phyloP scores from a whole-genome alignment of 352 stramenopile genomes.

The Elongisporangium senticosum region DNA sequence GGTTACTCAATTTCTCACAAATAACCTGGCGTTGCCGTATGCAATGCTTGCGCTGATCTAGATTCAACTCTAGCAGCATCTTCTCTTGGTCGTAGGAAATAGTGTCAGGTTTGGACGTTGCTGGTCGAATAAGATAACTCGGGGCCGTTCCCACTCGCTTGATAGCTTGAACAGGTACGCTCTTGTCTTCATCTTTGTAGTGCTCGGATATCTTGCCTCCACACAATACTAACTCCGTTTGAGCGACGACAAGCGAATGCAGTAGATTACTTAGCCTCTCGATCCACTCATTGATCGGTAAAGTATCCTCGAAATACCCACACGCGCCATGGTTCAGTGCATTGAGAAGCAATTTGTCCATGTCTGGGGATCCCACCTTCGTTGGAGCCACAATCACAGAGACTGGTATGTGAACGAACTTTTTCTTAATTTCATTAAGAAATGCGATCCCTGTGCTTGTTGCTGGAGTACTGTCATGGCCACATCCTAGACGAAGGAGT shows the following conservation, averaged over 20 bases:
- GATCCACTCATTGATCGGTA: conserved; percentile 27
- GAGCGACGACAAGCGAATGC: conserved; percentile 45
- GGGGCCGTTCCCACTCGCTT: conserved; percentile 22
- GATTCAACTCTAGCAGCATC: conserved; percentile 64
- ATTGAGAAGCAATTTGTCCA: conserved; percentile 43
- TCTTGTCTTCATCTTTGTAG: conserved; percentile 20
- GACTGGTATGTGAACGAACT: conserved; percentile 45
- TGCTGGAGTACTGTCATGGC: conserved; percentile 46
- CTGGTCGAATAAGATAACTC: conserved; percentile 13
- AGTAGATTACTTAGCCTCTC: conserved; percentile 46
- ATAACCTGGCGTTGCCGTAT: conserved; percentile 40
- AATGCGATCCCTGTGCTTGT: conserved; percentile 49
- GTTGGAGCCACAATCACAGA: conserved; percentile 29
- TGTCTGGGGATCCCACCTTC: conserved; percentile 16
- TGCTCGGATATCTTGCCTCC: conserved; percentile 14
- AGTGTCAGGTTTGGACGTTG: conserved; percentile 38
- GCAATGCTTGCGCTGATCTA: conserved; percentile 66
- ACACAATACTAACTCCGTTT: conserved; percentile 42
- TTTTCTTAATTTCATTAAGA: conserved; percentile 51
- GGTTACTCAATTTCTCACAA: conserved; percentile 26
- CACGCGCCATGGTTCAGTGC: conserved; percentile 50
- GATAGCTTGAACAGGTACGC: conserved; percentile 22
- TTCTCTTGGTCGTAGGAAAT: conserved; percentile 52
- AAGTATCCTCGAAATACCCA: conserved; percentile 52
- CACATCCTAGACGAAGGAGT: conserved; percentile 39